phyloP scores from a whole-genome alignment of 2,329 filamentous ascomycete genomes.

The Blastomyces gilchristii region DNA sequence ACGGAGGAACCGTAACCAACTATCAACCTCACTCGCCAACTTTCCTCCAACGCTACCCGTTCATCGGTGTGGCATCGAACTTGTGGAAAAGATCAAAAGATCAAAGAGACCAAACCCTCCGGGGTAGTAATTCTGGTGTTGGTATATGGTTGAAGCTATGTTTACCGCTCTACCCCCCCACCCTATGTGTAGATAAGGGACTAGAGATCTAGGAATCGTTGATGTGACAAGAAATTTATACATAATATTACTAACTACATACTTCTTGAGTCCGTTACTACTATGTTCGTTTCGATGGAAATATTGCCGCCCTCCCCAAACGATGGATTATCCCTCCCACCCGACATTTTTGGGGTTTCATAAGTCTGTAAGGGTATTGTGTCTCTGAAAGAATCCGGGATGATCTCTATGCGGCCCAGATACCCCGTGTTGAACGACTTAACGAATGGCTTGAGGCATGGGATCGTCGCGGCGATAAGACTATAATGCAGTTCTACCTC shows the following conservation, averaged over 20 bases:
- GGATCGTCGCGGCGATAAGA: slow-evolving; percentile 16
- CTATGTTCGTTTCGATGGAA: background rate
- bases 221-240: background rate
- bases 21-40: too few species aligned
- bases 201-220: background rate
- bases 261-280: background rate
- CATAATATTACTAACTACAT: background rate
- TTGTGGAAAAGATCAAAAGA: background rate
- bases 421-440: slow-evolving; percentile 16
- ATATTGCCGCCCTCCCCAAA: background rate
- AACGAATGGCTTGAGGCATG: slow-evolving; percentile 15
- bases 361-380: background rate
- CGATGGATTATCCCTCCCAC: background rate
- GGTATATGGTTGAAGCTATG: background rate
- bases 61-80: background rate
- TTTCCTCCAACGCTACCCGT: too few species aligned
- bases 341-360: background rate
- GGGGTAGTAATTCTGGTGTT: background rate
- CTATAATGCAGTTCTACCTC: slow-evolving; percentile 14
- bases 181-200: too few species aligned
- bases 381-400: background rate
- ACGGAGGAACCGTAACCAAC: background rate
- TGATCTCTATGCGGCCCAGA: slow-evolving; percentile 8
- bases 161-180: background rate
- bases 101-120: background rate